Evolutionary conservation across 2,329 filamentous ascomycete species (phyloP).

Genomic region (Penicillium hesseltinei): DNA sequence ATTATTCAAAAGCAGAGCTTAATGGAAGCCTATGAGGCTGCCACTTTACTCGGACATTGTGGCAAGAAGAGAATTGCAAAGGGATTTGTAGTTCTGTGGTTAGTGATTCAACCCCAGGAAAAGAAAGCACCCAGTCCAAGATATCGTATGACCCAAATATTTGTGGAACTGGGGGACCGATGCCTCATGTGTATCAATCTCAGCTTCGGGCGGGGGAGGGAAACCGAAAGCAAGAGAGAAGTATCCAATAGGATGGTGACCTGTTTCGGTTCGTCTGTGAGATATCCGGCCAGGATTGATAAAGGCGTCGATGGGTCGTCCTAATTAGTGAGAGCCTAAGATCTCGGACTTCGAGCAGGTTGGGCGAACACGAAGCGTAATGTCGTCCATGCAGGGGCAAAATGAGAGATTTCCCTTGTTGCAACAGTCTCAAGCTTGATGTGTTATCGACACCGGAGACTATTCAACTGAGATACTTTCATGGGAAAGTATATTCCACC

Average conservation of each 20-base stretch:
- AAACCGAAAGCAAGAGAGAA: background rate
- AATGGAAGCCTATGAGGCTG: background rate
- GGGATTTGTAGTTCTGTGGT: background rate
- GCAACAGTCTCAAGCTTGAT: background rate
- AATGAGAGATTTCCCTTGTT: background rate
- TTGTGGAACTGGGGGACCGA: background rate
- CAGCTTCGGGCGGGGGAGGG: no score
- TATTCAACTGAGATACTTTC: background rate
- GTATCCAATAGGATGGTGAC: background rate
- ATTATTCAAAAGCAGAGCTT: constrained; percentile 8
- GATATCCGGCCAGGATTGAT: background rate
- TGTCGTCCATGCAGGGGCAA: background rate
- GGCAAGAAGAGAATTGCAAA: background rate
- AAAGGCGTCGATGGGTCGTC: background rate
- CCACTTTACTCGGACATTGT: background rate
- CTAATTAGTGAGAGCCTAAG: background rate
- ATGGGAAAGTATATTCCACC: background rate
- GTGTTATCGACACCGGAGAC: background rate
- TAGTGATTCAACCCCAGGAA: background rate
- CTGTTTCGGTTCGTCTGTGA: background rate
- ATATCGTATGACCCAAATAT: background rate
- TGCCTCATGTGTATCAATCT: background rate
- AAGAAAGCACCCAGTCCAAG: background rate
- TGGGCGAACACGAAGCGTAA: no score
- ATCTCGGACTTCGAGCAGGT: background rate